phyloP scores from a whole-genome alignment of 768 basidiomycete genomes.

The Boletus tomentosulus region DNA sequence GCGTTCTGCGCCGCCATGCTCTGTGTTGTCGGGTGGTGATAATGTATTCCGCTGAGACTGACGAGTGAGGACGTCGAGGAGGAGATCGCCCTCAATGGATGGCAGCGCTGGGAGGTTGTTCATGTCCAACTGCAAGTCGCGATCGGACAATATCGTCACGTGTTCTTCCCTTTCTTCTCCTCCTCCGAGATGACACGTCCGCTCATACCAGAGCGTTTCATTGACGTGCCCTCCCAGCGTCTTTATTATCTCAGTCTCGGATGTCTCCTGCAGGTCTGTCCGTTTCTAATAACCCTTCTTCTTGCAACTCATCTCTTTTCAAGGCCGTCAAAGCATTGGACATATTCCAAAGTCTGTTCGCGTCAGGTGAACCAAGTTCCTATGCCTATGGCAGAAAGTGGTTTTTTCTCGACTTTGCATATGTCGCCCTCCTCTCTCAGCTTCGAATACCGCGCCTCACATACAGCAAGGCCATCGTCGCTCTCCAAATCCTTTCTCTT shows the following conservation, averaged over 20 bases:
- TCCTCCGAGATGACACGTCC: constrained; percentile 32
- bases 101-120: constrained; percentile 46
- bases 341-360: constrained; percentile 51
- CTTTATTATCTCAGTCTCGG: constrained; percentile 75
- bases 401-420: constrained; percentile 65
- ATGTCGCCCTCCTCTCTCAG: constrained; percentile 51
- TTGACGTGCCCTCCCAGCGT: constrained; percentile 77
- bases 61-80: constrained; percentile 59
- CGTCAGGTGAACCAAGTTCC: constrained; percentile 38
- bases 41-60: constrained; percentile 32
- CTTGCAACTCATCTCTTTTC: constrained; percentile 3
- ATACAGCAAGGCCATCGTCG: constrained; percentile 59
- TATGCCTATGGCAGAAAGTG: constrained; percentile 61
- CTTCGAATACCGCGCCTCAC: constrained; percentile 72
- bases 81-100: constrained; percentile 50
- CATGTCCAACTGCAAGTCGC: constrained; percentile 16
- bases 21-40: constrained; percentile 35
- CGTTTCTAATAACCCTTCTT: accelerated
- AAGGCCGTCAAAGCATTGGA: constrained; percentile 79
- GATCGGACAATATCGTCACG: constrained; percentile 15
- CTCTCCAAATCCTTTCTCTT: constrained; percentile 56
- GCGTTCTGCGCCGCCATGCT: constrained; percentile 57
- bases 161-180: constrained; percentile 6
- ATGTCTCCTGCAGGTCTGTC: constrained; percentile 66
- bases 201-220: constrained; percentile 66